Conservation (phyloP, 116 monocot genomes). For the Trichopus zeylanicus region DNA sequence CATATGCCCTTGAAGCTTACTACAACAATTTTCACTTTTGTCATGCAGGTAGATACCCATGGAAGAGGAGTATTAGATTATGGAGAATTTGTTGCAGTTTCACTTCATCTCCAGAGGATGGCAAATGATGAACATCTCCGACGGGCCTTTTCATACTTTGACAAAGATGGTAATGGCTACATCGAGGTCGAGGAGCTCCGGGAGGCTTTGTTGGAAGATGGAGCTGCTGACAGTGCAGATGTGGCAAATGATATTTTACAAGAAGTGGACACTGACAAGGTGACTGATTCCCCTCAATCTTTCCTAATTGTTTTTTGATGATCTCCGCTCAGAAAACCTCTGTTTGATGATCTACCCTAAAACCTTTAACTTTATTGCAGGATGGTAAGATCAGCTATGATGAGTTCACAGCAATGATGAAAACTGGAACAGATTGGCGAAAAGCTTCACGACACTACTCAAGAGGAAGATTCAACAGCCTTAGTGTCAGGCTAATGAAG, state of each 20-base stretch:
- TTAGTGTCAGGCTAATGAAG: slow-evolving; percentile 67
- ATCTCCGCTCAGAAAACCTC: no score
- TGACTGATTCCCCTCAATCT: slow-evolving; percentile 9
- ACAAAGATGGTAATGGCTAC: slow-evolving; percentile 81
- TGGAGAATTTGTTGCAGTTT: slow-evolving; percentile 87
- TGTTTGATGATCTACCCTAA: neutral
- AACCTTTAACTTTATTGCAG: slow-evolving; percentile 16
- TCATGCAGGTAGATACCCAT: slow-evolving; percentile 68
- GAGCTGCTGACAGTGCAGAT: slow-evolving; percentile 49
- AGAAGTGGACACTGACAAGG: slow-evolving; percentile 97
- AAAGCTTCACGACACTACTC: slow-evolving; percentile 75
- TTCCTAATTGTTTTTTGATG: no score
- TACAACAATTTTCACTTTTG: neutral
- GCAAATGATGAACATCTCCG: slow-evolving; percentile 91
- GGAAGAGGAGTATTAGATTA: slow-evolving; percentile 80
- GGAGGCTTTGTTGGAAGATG: slow-evolving; percentile 79
- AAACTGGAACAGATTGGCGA: slow-evolving; percentile 77
- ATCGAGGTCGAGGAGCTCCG: slow-evolving; percentile 82
- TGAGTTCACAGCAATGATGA: slow-evolving; percentile 83
- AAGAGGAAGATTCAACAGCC: slow-evolving; percentile 77
- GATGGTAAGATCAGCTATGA: slow-evolving; percentile 70
- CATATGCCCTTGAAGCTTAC: neutral
- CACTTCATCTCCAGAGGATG: slow-evolving; percentile 85
- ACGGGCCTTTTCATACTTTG: slow-evolving; percentile 76
- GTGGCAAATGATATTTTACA: slow-evolving; percentile 81